Evolutionary conservation across 768 basidiomycete species (phyloP).

Genomic region (Melanogaster broomeanus): DNA sequence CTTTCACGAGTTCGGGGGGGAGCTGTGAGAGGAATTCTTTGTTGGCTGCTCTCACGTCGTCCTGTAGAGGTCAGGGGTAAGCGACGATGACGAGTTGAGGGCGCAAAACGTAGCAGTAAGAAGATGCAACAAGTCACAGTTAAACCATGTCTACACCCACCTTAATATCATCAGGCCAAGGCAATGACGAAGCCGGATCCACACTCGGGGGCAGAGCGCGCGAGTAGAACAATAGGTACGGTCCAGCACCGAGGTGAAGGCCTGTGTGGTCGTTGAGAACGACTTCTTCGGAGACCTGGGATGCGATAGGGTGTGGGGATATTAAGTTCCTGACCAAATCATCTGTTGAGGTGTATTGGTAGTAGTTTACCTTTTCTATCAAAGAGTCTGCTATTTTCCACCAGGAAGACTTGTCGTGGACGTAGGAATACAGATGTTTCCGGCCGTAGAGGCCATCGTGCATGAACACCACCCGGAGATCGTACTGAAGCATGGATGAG

Average conservation of each 20-base stretch:
- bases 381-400: slow-evolving; percentile 78
- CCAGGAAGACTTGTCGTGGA: slow-evolving; percentile 64
- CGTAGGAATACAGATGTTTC: slow-evolving; percentile 77
- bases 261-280: slow-evolving; percentile 72
- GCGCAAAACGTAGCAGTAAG: background rate
- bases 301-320: too few species aligned
- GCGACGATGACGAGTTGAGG: background rate
- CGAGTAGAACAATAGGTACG: slow-evolving; percentile 76
- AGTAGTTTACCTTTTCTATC: slow-evolving; percentile 58
- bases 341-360: too few species aligned
- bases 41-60: slow-evolving; percentile 40
- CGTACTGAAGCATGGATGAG: slow-evolving; percentile 56
- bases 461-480: slow-evolving; percentile 74
- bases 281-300: slow-evolving; percentile 67
- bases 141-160: slow-evolving; percentile 2
- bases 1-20: slow-evolving; percentile 29
- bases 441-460: slow-evolving; percentile 80
- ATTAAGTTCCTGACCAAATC: too few species aligned
- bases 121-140: background rate
- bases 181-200: slow-evolving; percentile 10
- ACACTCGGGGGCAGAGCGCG: slow-evolving; percentile 29
- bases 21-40: slow-evolving; percentile 36
- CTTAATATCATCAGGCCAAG: slow-evolving; percentile 34
- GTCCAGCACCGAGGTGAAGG: slow-evolving; percentile 74
- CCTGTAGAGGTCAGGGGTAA: slow-evolving; percentile 16